A percentile compares a stretch with the other conserved stretches of the same genome.
Evolutionary conservation across 208 protist genomes (phyloP).

Genomic region (Trypanosoma theileri): DNA sequence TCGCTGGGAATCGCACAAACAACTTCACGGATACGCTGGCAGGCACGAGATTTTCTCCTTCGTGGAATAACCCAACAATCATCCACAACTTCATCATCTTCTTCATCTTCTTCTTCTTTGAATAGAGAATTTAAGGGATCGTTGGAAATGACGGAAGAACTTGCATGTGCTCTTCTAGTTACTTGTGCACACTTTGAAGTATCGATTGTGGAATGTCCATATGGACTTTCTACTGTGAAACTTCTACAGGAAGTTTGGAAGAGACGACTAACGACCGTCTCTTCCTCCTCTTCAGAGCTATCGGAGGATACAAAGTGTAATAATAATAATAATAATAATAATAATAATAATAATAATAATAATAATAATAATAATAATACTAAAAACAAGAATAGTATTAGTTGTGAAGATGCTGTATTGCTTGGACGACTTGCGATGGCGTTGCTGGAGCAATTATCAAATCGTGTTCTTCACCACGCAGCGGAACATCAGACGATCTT

Average conservation of each 20-base stretch:
- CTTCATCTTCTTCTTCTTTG: background rate
- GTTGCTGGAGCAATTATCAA: conserved; percentile 13
- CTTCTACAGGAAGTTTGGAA: conserved; percentile 19
- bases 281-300: background rate
- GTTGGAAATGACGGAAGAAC: conserved; percentile 22
- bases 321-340: background rate
- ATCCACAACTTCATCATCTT: background rate
- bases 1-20: background rate
- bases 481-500: background rate
- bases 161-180: conserved; percentile 20
- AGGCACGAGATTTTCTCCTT: conserved; percentile 25
- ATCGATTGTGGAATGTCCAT: conserved; percentile 20
- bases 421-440: conserved; percentile 21
- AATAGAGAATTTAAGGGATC: background rate
- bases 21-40: conserved; percentile 15
- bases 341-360: background rate
- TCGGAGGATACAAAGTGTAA: no score
- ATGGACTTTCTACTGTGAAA: conserved; percentile 20
- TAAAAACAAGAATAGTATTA: background rate
- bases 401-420: conserved; percentile 9
- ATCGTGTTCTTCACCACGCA: background rate
- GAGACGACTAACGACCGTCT: background rate
- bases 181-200: conserved; percentile 31
- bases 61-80: conserved; percentile 4
- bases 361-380: conserved; percentile 2